phyloP scores from a whole-genome alignment of 2,329 filamentous ascomycete species.

The Didymella pomorum region DNA sequence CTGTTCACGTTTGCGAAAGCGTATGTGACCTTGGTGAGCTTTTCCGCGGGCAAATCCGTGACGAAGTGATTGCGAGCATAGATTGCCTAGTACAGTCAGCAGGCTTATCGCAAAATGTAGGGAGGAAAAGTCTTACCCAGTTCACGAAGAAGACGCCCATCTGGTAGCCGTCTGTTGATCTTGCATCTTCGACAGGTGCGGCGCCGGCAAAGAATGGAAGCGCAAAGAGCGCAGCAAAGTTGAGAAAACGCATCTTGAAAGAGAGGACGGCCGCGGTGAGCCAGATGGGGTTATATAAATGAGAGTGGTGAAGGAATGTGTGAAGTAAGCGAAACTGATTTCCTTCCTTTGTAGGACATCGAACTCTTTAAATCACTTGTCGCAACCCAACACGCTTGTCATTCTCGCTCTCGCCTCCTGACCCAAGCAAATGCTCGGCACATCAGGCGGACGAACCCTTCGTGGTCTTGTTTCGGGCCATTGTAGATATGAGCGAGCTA shows the following conservation, averaged over 20 bases:
- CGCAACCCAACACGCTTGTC: not conserved
- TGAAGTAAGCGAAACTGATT: not conserved
- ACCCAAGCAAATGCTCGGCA: slow-evolving; percentile 4
- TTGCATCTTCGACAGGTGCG: slow-evolving; percentile 17
- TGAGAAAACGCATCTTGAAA: slow-evolving; percentile 34
- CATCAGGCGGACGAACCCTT: slow-evolving; percentile 13
- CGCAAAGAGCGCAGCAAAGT: slow-evolving; percentile 30
- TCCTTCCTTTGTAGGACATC: not conserved
- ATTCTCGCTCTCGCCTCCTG: not conserved
- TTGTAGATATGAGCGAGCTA: not conserved
- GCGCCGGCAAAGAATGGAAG: slow-evolving; percentile 29
- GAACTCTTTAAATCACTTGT: not conserved
- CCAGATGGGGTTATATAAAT: not conserved
- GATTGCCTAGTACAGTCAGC: slow-evolving; percentile 66
- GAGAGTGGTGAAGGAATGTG: slow-evolving; percentile 19
- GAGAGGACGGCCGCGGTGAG: slow-evolving; percentile 32
- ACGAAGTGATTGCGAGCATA: slow-evolving; percentile 84
- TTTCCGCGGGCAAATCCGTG: slow-evolving; percentile 79
- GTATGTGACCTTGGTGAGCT: slow-evolving; percentile 88
- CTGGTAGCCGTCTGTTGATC: slow-evolving; percentile 57
- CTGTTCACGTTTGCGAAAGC: slow-evolving; percentile 88
- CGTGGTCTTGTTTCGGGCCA: not conserved
- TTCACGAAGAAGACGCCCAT: slow-evolving; percentile 76
- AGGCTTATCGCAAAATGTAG: not conserved
- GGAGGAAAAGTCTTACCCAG: slow-evolving; percentile 54